Base-by-base conservation (phyloP, 176 grass and related monocot genomes). In the Cenchrus purpureus region DNA sequence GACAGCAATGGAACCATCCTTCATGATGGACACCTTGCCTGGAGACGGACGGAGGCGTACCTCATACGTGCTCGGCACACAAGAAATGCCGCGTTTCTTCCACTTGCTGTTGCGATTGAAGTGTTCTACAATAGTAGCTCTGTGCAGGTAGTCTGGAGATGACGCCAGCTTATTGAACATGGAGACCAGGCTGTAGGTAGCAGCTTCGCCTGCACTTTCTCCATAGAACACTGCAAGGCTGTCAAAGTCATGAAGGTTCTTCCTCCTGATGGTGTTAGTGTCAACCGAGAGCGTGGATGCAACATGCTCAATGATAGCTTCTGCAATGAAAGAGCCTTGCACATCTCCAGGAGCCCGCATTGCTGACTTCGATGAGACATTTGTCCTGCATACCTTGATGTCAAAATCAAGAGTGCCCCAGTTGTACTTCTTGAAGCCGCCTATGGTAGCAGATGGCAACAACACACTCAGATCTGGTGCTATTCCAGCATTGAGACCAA, bases 71-170 rank as follows among this genome's bases (percentile, higher is more conserved):
- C 87, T 84, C 0, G 95, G 95, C 45, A 98, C 87, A 45, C 92
- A 98, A 29, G 95, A 95, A 62, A 95, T 91, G 16, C 95, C 95
- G 0, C 91, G 92, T 62, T 98, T 98, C 87, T 81, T 95, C 91
- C 91, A 98, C 88, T 34, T 90, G 85, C 58, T 98, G 14, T 43
- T 25, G 10, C 31, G 76, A 28, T 95, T 95, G 89, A 98, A 98
- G 31, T 69, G 32, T 12, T 84, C 68, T 7, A 95, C 79, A 42
- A 78, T 53, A 20, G 79, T 12, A 12, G 78, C 79, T 67, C 91
- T 86, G 0, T 29, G 46, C 54, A 79, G 79, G 55, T 95, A 98
- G 14, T 78, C 88, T 29, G 85, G 79, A 48, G 95, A 94, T 6
- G 68, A 90, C 8, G 87, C 87, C 44, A 98, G 87, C 42, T 82